phyloP scores from a whole-genome alignment of 208 protist species.

The Acanthamoeba royreba region DNA sequence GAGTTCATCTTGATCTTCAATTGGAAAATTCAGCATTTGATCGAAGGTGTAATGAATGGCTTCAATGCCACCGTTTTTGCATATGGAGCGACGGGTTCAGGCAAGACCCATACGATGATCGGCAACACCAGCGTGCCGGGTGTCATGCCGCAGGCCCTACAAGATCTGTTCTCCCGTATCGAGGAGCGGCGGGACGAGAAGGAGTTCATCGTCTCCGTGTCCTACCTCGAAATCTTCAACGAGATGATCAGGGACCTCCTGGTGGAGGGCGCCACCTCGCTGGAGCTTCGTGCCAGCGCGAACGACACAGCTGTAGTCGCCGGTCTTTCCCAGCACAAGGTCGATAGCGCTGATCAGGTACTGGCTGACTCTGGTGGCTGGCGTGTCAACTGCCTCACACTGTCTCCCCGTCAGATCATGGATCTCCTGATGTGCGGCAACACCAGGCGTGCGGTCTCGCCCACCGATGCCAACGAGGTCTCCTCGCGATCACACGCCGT shows the following conservation, averaged over 20 bases:
- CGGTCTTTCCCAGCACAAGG: conserved; percentile 65
- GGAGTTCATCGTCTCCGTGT: conserved; percentile 65
- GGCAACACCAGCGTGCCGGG: conserved; percentile 62
- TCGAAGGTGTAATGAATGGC: conserved; percentile 78
- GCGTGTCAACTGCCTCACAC: too few relatives aligned
- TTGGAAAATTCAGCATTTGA: conserved; percentile 48
- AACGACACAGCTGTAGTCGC: conserved; percentile 72
- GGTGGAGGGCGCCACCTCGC: background rate
- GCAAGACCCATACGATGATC: conserved; percentile 89
- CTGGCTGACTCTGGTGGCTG: too few relatives aligned
- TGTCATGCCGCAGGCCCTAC: conserved; percentile 80
- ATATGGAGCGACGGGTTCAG: conserved; percentile 82
- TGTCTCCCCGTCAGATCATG: conserved; percentile 63
- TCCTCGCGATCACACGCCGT: conserved; percentile 86
- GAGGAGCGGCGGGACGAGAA: conserved; percentile 52
- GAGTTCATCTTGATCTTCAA: too few relatives aligned
- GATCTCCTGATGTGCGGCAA: conserved; percentile 77
- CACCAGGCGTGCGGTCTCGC: conserved; percentile 74
- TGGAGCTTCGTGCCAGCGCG: conserved; percentile 65
- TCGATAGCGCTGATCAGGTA: conserved; percentile 65
- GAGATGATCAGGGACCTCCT: conserved; percentile 84
- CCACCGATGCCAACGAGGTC: conserved; percentile 81
- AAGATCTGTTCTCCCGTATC: conserved; percentile 79
- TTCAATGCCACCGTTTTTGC: conserved; percentile 84
- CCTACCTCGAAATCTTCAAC: conserved; percentile 88